These are phyloP conservation scores for Postia placenta DNA, from an alignment of 768 basidiomycete species.

Conservation along the genomic window DNA sequence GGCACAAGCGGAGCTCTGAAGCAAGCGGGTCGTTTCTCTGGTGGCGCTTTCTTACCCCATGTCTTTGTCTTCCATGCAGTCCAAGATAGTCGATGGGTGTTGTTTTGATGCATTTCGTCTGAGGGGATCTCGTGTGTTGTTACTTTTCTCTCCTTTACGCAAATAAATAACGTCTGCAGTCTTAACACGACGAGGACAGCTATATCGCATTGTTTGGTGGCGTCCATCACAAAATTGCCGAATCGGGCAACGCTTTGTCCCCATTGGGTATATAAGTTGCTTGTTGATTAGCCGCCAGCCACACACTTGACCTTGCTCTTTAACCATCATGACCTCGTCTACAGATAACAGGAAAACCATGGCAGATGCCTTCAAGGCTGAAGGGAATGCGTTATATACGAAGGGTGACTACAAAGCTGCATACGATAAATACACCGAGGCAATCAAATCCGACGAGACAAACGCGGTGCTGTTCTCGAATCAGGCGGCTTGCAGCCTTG, in stretches of 20 bases:
- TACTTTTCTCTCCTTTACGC: constrained; percentile 9
- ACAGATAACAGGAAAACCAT: constrained; percentile 1
- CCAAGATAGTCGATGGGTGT: background rate
- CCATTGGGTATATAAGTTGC: too few relatives aligned
- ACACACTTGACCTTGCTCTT: background rate
- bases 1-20: too few relatives aligned
- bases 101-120: constrained; percentile 3
- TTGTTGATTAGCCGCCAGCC: too few relatives aligned
- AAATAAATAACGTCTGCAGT: background rate
- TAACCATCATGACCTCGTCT: background rate
- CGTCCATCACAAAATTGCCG: too few relatives aligned
- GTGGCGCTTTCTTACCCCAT: background rate
- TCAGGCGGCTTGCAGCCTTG: constrained; percentile 34
- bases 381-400: constrained; percentile 34
- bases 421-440: constrained; percentile 34
- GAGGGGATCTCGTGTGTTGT: constrained; percentile 16
- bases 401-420: constrained; percentile 29
- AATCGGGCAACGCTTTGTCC: too few relatives aligned
- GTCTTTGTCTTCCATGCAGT: background rate
- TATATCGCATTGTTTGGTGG: background rate
- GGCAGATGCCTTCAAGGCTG: constrained; percentile 28
- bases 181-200: background rate
- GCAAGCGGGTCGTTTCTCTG: background rate
- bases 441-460: constrained; percentile 31
- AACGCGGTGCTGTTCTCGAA: constrained; percentile 40